Evolutionary conservation across 352 stramenopile genomes (phyloP), one percentile per base, ranked within the genome.

Genomic region (Poterioochromonas sp.): DNA sequence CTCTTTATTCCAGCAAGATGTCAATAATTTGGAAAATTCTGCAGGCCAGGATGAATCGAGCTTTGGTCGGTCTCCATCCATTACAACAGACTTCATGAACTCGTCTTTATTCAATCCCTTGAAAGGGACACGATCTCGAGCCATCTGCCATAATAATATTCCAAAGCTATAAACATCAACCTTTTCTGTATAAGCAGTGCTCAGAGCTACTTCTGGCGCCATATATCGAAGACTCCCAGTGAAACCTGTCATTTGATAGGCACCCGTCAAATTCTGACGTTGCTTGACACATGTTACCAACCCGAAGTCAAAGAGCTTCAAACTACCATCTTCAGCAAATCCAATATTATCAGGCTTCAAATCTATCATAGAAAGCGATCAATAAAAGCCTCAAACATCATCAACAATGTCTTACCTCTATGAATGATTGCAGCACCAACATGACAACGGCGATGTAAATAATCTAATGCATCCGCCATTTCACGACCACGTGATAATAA

Each of bases 231-330:
- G 63, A 40, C 64, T 81, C 0, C 80, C 80, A 26, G 80, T 83
- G 26, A 78, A 74, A 8, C 80, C 80, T 2, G 80, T 83, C 80
- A 83, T 83, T 32, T 83, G 43, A 39, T 80, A 83, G 54, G 60
- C 77, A 32, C 81, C 71, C 18, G 37, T 44, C 1, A 12, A 8
- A 29, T 12, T 34, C 32, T 11, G 11, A 0, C 37, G 12, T 29
- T 26, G 0, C 22, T 32, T 0, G 22, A 79, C 76, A 71, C 40
- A 83, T 60, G 78, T 83, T n/a, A 43, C 74, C 2, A 86, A 77
- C 2, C 83, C 83, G 26, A 86, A 86, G 60, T 86, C 83, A 20
- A 86, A 74, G n/a, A 86, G 64, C 77, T 86, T 86, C 15, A 86
- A 37, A 51, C 69, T 76, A 26, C 82, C 82, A 34, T 84, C 73